These are phyloP conservation scores for Avena eriantha DNA, from an alignment of 176 grass and related monocot genomes.

Conservation along the genomic window DNA sequence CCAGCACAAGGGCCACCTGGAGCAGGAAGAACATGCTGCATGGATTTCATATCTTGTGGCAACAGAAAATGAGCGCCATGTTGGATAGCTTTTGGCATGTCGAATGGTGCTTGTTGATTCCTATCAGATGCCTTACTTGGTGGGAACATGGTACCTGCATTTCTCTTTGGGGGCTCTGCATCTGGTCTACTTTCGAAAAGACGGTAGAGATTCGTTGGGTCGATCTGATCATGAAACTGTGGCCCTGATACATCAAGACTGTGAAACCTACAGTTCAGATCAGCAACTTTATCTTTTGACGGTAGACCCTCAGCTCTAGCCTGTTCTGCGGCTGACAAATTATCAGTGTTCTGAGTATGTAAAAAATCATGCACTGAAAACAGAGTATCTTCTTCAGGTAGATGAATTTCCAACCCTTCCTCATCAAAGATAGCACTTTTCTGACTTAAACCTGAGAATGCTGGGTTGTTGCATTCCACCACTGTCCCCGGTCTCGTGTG, in stretches of 20 bases:
- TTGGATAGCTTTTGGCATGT: conserved; percentile 38
- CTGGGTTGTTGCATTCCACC: not conserved
- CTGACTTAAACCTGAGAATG: not conserved
- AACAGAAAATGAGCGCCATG: conserved; percentile 35
- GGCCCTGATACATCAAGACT: conserved; percentile 34
- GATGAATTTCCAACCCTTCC: conserved; percentile 38
- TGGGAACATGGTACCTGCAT: conserved; percentile 2
- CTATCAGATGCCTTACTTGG: not conserved
- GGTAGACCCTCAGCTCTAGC: conserved; percentile 35
- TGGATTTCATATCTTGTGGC: conserved; percentile 35
- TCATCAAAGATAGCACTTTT: conserved; percentile 35
- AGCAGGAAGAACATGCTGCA: conserved; percentile 20
- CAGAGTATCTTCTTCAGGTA: conserved; percentile 57
- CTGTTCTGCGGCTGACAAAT: not conserved
- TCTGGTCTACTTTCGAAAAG: conserved; percentile 28
- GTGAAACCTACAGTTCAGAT: conserved; percentile 38
- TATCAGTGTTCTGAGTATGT: conserved; percentile 27
- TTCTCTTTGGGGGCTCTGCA: not conserved
- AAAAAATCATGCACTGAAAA: conserved; percentile 48
- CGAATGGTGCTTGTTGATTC: conserved; percentile 8
- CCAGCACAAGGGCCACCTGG: conserved; percentile 27
- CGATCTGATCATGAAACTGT: conserved; percentile 24
- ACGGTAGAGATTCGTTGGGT: conserved; percentile 23
- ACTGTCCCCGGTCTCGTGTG: not conserved
- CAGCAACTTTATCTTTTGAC: conserved; percentile 14